Conservation (phyloP, 1,284 basidiomycete genomes). For the Cryptococcus deneoformans region DNA sequence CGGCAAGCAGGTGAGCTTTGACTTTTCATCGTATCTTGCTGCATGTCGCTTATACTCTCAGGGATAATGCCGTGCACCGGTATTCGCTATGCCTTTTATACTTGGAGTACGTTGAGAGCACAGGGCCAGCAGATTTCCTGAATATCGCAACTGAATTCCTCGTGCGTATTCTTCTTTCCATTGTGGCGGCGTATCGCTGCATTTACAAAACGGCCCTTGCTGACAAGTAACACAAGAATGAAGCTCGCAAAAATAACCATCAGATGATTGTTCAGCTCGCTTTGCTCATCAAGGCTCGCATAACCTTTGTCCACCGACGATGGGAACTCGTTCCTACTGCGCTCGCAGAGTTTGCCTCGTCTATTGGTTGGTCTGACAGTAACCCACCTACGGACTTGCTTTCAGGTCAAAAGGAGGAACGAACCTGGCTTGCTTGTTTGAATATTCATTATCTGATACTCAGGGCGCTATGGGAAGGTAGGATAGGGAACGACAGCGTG, state of each 20-base stretch:
- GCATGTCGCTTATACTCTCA: slow-evolving; percentile 1
- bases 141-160: slow-evolving; percentile 19
- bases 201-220: too few species aligned
- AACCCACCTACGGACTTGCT: background rate
- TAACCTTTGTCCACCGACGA: slow-evolving; percentile 26
- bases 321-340: slow-evolving; percentile 31
- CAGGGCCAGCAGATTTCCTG: slow-evolving; percentile 21
- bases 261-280: slow-evolving; percentile 23
- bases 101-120: slow-evolving; percentile 19
- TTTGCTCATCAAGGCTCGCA: slow-evolving; percentile 21
- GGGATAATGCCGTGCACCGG: slow-evolving; percentile 21
- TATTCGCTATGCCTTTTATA: slow-evolving; percentile 30
- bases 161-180: slow-evolving; percentile 13
- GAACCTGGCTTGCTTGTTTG: slow-evolving; percentile 8
- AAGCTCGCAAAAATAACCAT: slow-evolving; percentile 20
- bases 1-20: slow-evolving; percentile 9
- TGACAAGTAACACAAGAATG: slow-evolving; percentile 9
- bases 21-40: background rate
- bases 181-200: background rate
- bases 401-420: background rate
- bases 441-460: slow-evolving; percentile 29
- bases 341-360: slow-evolving; percentile 13
- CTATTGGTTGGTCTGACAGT: slow-evolving; percentile 4
- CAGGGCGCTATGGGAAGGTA: slow-evolving; percentile 30
- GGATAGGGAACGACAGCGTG: slow-evolving; percentile 25